Base-by-base conservation (phyloP, 805 yeast species). In the Metschnikowia peoriensis region DNA sequence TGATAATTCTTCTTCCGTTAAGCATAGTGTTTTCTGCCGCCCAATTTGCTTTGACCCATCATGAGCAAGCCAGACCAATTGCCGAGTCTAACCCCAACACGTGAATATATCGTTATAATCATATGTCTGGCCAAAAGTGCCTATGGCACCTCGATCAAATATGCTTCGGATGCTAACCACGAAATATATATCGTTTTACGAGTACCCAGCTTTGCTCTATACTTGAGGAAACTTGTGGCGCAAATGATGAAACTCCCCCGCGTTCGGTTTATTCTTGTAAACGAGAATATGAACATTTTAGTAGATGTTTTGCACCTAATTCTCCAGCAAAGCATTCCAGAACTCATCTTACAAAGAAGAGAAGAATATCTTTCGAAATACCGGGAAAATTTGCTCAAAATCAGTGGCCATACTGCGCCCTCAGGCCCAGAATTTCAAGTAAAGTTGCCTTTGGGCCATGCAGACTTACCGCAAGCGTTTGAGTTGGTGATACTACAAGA, bases 381-480 rank as follows among this genome's bases (percentile, higher is more conserved):
- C 44, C 52, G 52, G 27, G 41, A 43, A 14, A 44, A 46, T 14
- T 53, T 56, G 50, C 32, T 44, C 16, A 39, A 40, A 10, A 32
- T 51, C 16, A 47, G 51, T 45, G 47, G 49, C 22, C 40, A 42
- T 14, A 17, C 47, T 22, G 42, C 47, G 16, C 22, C 38, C n/a
- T 15, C 50, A 32, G 37, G 28, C 37, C 35, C 51, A n/a, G 16
- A 32, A 2, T 49, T 48, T 35, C 43, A 47, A 6, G 53, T 53
- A 28, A 44, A 34, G 7, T 42, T 63, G 17, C 54, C 58, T 1
- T 44, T 41, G 5, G 72, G 71, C 6, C 66, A 63, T 39, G 60
- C 63, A 43, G 70, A 66, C 35, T 14, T 52, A 6, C 67, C 71
- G 6, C 47, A 65, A 5, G 59, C 62, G 0, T 62, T 60, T 39